phyloP scores from a whole-genome alignment of 495 filamentous ascomycete species.

The Rusavskia elegans region DNA sequence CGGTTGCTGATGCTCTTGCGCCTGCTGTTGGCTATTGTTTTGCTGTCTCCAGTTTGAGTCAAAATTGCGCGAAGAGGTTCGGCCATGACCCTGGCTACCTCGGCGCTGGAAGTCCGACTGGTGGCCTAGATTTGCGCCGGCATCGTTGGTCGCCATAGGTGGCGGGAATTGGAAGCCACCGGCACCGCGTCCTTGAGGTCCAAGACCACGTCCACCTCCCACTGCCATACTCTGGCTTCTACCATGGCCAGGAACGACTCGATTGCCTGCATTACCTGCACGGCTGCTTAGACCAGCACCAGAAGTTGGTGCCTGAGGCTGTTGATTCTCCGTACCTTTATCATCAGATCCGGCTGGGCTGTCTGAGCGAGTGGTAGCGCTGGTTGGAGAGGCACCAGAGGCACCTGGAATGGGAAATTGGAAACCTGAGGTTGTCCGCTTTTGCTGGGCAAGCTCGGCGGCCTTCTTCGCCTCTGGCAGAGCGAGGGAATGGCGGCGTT shows the following conservation, averaged over 20 bases:
- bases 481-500: constrained; percentile 87
- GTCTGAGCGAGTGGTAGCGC: constrained; percentile 25
- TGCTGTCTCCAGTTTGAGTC: constrained; percentile 96
- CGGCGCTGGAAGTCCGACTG: constrained; percentile 56
- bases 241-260: constrained; percentile 35
- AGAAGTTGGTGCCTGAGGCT: constrained; percentile 1
- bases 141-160: constrained; percentile 33
- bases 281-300: constrained; percentile 28
- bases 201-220: constrained; percentile 34
- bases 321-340: constrained; percentile 17
- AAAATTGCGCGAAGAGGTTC: constrained; percentile 79
- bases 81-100: constrained; percentile 56
- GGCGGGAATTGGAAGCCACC: constrained; percentile 57
- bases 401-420: constrained; percentile 81
- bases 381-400: constrained; percentile 30
- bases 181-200: constrained; percentile 37
- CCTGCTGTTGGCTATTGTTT: constrained; percentile 41
- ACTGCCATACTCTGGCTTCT: constrained; percentile 59
- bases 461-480: constrained; percentile 95
- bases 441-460: constrained; percentile 90
- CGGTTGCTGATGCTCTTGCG: constrained; percentile 32
- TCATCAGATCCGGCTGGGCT: constrained; percentile 27
- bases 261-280: constrained; percentile 15
- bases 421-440: constrained; percentile 81
- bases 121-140: constrained; percentile 32